Evolutionary conservation across 371 early-diverging fungal species (phyloP).

Genomic region (Actinomucor elegans): DNA sequence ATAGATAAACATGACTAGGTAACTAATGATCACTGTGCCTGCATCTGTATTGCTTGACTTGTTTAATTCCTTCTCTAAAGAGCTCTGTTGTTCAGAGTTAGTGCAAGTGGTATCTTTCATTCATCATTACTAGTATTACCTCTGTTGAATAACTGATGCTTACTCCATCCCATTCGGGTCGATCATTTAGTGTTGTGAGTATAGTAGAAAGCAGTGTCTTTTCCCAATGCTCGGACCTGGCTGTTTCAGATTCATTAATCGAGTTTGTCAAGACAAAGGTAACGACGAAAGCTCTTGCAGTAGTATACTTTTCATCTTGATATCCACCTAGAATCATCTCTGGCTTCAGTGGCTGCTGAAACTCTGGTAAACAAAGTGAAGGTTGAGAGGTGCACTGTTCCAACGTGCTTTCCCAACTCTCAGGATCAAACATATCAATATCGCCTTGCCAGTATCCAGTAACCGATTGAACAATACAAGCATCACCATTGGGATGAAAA

Average conservation of each 20-base stretch:
- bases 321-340: constrained; percentile 72
- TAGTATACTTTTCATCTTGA: constrained; percentile 35
- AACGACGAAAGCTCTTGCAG: constrained; percentile 61
- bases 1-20: constrained; percentile 76
- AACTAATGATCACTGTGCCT: constrained; percentile 62
- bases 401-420: constrained; percentile 48
- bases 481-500: constrained; percentile 66
- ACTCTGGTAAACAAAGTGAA: constrained; percentile 62
- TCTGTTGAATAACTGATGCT: constrained; percentile 72
- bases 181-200: constrained; percentile 33
- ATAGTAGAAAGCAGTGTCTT: constrained; percentile 45
- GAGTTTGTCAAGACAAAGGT: constrained; percentile 71
- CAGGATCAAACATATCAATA: constrained; percentile 44
- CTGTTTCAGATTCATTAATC: constrained; percentile 35
- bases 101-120: too few species aligned
- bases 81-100: constrained; percentile 32
- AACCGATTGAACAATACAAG: constrained; percentile 70
- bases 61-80: constrained; percentile 69
- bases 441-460: constrained; percentile 77
- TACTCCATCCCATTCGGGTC: constrained; percentile 52
- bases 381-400: constrained; percentile 56
- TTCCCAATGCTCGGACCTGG: constrained; percentile 69
- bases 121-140: constrained; percentile 23
- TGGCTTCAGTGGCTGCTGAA: constrained; percentile 68
- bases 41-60: constrained; percentile 70